phyloP scores from a whole-genome alignment of 306 rosid genomes.

The Rosa chinensis region DNA sequence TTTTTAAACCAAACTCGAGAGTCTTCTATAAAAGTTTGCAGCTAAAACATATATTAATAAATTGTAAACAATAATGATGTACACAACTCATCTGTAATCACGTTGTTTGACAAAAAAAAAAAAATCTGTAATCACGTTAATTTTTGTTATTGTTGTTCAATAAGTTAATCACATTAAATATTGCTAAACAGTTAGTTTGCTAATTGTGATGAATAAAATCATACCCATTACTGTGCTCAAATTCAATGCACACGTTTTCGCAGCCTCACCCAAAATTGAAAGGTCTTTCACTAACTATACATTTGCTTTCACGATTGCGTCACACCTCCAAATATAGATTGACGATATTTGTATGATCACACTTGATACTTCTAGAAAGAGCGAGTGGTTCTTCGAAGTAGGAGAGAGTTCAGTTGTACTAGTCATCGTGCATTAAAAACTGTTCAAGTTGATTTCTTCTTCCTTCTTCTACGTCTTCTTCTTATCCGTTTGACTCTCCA shows the following conservation, averaged over 20 bases:
- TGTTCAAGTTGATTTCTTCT: conserved; percentile 1
- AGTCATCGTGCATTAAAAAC: not conserved
- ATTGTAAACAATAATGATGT: no score
- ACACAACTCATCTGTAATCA: not conserved
- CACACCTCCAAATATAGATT: not conserved
- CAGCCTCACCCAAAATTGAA: not conserved
- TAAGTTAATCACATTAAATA: not conserved
- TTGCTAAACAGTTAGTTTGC: not conserved
- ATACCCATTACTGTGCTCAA: not conserved
- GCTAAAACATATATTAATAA: no score
- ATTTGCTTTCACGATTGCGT: not conserved
- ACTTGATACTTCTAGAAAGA: conserved; percentile 9
- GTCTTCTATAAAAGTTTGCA: no score
- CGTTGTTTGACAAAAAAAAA: no score
- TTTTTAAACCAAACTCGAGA: no score
- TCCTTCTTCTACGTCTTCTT: not conserved
- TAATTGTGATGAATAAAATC: not conserved
- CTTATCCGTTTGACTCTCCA: not conserved
- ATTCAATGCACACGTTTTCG: conserved; percentile 9
- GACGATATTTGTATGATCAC: not conserved
- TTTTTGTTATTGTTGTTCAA: no score
- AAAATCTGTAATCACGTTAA: not conserved
- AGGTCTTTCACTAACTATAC: not conserved
- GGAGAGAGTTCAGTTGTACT: conserved; percentile 6
- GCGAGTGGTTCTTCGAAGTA: not conserved